A percentile compares a stretch with the other conserved stretches of the same genome.
These are phyloP conservation scores for Phytopythium litorale DNA, from an alignment of 352 stramenopile species.

Conservation along the genomic window DNA sequence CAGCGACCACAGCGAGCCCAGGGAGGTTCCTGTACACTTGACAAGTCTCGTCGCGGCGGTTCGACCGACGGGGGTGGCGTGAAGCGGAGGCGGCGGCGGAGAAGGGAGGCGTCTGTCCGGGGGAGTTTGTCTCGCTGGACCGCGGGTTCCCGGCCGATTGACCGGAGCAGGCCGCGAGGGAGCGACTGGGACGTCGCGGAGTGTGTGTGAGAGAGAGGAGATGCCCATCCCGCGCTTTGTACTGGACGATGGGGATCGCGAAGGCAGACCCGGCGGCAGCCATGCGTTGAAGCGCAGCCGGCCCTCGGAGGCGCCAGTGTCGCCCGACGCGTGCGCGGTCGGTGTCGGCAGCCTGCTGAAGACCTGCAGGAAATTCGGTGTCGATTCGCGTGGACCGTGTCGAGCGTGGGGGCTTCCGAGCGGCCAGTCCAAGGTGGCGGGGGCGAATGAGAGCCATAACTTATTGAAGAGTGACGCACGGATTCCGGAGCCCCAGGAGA, in stretches of 20 bases:
- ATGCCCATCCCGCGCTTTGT: constrained; percentile 8
- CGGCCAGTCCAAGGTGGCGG: neutral
- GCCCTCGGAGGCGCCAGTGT: neutral
- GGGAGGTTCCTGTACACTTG: constrained; percentile 2
- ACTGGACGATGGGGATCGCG: constrained; percentile 4
- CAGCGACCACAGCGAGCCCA: constrained; percentile 1
- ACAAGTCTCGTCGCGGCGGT: neutral
- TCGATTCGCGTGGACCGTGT: constrained; percentile 3
- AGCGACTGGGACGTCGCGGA: neutral
- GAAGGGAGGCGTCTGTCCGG: constrained; percentile 6
- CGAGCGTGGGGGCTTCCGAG: neutral
- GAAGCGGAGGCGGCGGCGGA: neutral
- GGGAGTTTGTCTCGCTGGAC: constrained; percentile 20
- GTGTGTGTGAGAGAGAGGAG: too few species aligned
- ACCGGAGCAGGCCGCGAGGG: neutral
- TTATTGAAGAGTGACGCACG: constrained; percentile 7
- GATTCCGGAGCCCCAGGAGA: constrained; percentile 2
- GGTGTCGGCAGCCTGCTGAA: neutral
- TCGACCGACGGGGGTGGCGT: neutral
- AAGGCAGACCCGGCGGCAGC: constrained; percentile 6
- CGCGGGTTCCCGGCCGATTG: neutral
- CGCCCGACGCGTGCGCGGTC: neutral
- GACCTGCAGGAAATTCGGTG: neutral
- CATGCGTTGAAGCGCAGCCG: constrained; percentile 9
- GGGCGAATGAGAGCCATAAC: constrained; percentile 5